Conservation (phyloP, 2,329 filamentous ascomycete species). For the Aspergillus sp. region DNA sequence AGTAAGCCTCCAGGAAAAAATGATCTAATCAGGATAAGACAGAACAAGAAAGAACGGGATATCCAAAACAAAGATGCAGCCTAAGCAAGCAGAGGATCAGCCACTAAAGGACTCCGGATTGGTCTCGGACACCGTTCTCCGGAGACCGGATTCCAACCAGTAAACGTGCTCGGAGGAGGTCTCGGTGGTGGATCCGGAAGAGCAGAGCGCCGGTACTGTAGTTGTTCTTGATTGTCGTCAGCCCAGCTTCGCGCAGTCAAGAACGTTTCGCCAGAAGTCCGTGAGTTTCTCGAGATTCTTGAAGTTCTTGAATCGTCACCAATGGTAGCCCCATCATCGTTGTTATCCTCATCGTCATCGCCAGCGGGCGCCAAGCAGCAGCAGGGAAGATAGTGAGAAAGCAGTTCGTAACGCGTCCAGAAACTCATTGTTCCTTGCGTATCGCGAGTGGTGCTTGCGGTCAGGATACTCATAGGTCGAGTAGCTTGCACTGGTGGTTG, state of each 20-base stretch:
- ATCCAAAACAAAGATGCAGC: too few species aligned
- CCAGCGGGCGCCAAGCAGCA: conserved; percentile 4
- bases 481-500: neutral
- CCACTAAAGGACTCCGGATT: neutral
- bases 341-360: neutral
- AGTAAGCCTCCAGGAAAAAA: too few species aligned
- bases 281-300: neutral
- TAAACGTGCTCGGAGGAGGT: neutral
- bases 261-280: conserved; percentile 11
- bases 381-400: conserved; percentile 1
- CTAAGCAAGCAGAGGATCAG: conserved; percentile 4
- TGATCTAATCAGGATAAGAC: too few species aligned
- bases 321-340: neutral
- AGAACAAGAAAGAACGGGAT: too few species aligned
- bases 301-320: conserved; percentile 6
- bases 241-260: conserved; percentile 6
- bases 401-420: neutral
- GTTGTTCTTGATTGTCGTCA: conserved; percentile 1
- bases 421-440: neutral
- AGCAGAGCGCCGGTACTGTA: neutral
- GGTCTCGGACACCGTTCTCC: neutral
- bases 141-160: neutral
- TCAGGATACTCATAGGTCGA: too few species aligned
- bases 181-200: neutral
- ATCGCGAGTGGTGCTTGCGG: neutral